Evolutionary conservation across 345 rosid species (phyloP), one percentile per base, ranked within the genome.

Genomic region (Euclidium syriacum): DNA sequence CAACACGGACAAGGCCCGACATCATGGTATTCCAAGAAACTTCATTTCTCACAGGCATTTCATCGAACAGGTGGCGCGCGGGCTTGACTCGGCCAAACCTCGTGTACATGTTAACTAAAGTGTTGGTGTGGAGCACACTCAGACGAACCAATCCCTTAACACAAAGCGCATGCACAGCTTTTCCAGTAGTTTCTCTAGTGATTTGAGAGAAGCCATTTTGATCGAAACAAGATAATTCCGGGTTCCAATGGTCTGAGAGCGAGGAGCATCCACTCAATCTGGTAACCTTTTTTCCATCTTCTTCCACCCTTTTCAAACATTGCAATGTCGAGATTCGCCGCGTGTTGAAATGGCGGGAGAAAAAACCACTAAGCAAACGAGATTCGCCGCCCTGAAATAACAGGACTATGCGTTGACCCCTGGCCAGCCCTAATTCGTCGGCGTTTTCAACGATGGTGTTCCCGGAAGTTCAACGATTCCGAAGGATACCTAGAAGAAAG

Each of bases 1-100:
- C 80, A 33, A 67, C 75, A 10, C 80, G 82, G 46, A 86, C 90
- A 65, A 81, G 49, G 6, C 90, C 92, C 7, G 95, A 83, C 75
- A 86, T 74, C 84, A 85, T 67, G 24, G 83, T 87, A 74, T 89
- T 91, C 96, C 98, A 91, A 38, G 98, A 83, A 66, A 85, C 78
- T 44, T 78, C 83, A 33, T 81, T 86, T 75, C 79, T 85, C 17
- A 78, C 80, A 50, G 60, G 40, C 95, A 82, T 86, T 75, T 62
- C 50, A 72, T 84, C 98, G 65, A 91, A 88, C 90, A 88, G 76
- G 66, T 82, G 56, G 38, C 83, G 83, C 20, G 96, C 88, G 27
- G 17, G 36, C 34, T 26, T 71, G 1, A 76, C 10, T 19, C 60
- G 56, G 5, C 85, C 88, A 52, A 83, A 82, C 65, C 72, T 82